Base-by-base conservation (phyloP, 2,329 filamentous ascomycete genomes). In the Coniella lustricola region DNA sequence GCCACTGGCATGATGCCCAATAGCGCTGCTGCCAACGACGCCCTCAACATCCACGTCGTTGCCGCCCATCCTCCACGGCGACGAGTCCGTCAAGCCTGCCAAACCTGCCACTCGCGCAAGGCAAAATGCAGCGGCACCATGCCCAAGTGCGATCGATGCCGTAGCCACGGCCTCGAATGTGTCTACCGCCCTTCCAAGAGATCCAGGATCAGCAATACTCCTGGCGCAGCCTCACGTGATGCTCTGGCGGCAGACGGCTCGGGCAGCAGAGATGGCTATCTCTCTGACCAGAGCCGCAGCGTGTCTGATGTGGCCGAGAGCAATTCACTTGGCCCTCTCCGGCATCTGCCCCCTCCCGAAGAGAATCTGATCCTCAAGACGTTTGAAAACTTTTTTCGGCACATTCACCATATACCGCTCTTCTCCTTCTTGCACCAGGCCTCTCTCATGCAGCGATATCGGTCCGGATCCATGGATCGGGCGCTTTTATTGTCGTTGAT, bases 351-450 rank as follows among this genome's bases (percentile, higher is more conserved):
- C 21, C 62, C 59, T 31, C 62, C 59, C 14, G 67, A 76, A 57
- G 70, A 78, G 55, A 64, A 69, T 18, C 59, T 79, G 21, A 74
- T 76, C 35, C 65, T 71, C 43, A 70, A 70, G 34, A 75, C 75
- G 5, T 77, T 80, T 54, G 75, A 75, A 56, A 71, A 73, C 55
- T 80, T 78, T 63, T 80, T 80, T 59, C 72, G 73, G 36, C 73
- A 79, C 57, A 69, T 80, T 35, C 76, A 80, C 60, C 77, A 80
- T 53, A 75, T 80, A 44, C 75, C 77, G 38, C 75, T 76, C 55
- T 77, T 76, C 62, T 77, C 75, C 10, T 81, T 80, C 49, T 62
- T 81, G 14, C 77, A 81, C 56, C 74, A 76, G 21, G 75, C 76
- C 12, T 80, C 77, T 2, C 70, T 80, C 20, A 78, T 79, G 75